Base-by-base conservation (phyloP, 2,329 filamentous ascomycete species). In the Hypoxylon sp. region DNA sequence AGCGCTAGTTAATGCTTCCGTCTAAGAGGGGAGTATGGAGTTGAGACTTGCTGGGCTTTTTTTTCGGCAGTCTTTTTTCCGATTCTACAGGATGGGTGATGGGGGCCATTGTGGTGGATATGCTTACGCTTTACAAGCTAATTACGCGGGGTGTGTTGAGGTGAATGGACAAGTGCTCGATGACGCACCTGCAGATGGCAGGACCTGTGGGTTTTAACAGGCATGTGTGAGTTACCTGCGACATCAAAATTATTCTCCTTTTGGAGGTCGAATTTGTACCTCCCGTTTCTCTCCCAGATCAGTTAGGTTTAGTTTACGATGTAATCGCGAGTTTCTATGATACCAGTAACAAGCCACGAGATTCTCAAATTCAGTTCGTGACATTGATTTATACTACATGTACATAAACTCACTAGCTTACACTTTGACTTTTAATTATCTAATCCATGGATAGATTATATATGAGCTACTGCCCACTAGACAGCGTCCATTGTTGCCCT, bases 401-500 rank as follows among this genome's bases (percentile, higher is more conserved):
- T 59, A 50, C 26, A 46, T 57, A 22, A 44, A 44, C 52, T 26
- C 39, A 26, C 19, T 39, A 31, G n/a, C 24, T 29, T 53, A 33
- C 31, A 57, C n/a, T 11, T 24, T 10, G 10, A n/a, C n/a, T n/a
- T 6, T 5, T 29, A 10, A 33, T 47, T 33, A 29, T 46, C 39
- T 24, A 57, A 57, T 17, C 39, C 37, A 17, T 2, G 33, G 5
- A 31, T 19, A 14, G 35, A 19, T 13, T 14, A 51, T 31, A 31
- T 47, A 42, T 14, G 5, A 31, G 48, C 11, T 46, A 37, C 26
- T 50, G 10, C 11, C 22, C 11, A 24, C 55, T 84, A 93, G 11
- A 94, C 87, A 19, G 91, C 91, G 80, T 94, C 92, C 85, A 94
- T 93, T 71, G 87, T 89, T 26, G 92, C 92, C 75, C 92, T 84